Base-by-base conservation (phyloP, 495 filamentous ascomycete species). In the Neurospora tetraspora region DNA sequence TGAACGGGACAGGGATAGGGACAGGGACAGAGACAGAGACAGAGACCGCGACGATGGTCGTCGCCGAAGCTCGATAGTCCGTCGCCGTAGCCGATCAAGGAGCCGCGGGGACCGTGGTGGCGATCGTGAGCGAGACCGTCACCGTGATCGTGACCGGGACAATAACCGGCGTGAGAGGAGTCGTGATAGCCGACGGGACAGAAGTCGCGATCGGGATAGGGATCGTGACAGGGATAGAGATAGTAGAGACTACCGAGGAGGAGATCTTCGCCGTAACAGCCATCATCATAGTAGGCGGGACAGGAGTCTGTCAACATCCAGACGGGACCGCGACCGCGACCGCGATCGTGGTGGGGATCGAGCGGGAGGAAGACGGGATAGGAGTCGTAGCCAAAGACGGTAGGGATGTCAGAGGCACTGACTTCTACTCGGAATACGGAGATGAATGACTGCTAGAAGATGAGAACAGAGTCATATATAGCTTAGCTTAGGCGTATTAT, bases 1-100 rank as follows among this genome's bases (percentile, higher is more conserved):
- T 27, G 70, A 61, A 9, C 69, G 84, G 8, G 18, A 83, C 36
- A 78, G 83, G 37, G 83, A 84, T 14, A 80, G 81, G 39, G 83
- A 84, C 43, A 71, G 81, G 69, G 76, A 81, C 71, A 34, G 31
- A 34, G 31, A 34, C 31, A 31, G n/a, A n/a, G 83, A 84, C 43
- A 71, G 81, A 70, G 76, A 81, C 71, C 76, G 78, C 69, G 75
- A 39, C 77, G 61, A 45, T n/a, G n/a, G n/a, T 59, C 65, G 73
- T n/a, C 70, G 47, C 37, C 68, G 79, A 77, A 53, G 73, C 11
- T 65, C 53, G 7, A 34, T 65, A 16, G 53, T 34, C 12, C 53
- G 53, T 34, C 53, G 74, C 70, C 37, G 68, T 61, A 36, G 74
- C 71, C 43, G 45, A 72, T 23, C 73, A 69, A 42, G 74, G 34